Evolutionary conservation across 257 asterid species (phyloP).

Genomic region (Gentiana dahurica): DNA sequence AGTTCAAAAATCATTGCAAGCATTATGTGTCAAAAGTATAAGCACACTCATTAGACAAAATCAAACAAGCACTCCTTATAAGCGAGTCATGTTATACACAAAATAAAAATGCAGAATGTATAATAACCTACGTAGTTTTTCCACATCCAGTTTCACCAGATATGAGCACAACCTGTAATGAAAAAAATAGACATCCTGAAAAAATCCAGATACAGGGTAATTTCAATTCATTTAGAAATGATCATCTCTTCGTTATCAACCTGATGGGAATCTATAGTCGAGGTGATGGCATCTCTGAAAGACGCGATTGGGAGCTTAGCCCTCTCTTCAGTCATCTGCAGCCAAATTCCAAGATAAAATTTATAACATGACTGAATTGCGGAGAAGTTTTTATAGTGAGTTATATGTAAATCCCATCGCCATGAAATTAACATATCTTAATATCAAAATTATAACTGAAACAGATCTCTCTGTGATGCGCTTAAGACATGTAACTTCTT

Average conservation of each 20-base stretch:
- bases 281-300: conserved; percentile 57
- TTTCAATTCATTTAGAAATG: neutral
- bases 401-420: too few relatives aligned
- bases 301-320: conserved; percentile 87
- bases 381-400: too few relatives aligned
- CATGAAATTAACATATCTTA: neutral
- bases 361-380: neutral
- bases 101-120: conserved; percentile 7
- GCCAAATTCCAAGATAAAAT: conserved; percentile 10
- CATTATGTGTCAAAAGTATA: too few relatives aligned
- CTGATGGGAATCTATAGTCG: conserved; percentile 68
- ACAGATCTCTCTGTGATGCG: neutral
- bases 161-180: conserved; percentile 73
- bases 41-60: too few relatives aligned
- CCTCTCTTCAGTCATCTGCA: conserved; percentile 55
- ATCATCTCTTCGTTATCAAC: conserved; percentile 17
- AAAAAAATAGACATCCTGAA: conserved; percentile 15
- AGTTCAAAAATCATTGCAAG: too few relatives aligned
- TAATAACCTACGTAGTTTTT: conserved; percentile 79
- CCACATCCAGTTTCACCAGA: conserved; percentile 99
- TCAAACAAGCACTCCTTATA: neutral
- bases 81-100: neutral
- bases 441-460: neutral
- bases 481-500: neutral
- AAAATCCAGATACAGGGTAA: neutral